Percentiles rank a stretch among this genome's conserved stretches.
Conservation (phyloP, 23 red algal species). For the Porphyridium purpureum region DNA sequence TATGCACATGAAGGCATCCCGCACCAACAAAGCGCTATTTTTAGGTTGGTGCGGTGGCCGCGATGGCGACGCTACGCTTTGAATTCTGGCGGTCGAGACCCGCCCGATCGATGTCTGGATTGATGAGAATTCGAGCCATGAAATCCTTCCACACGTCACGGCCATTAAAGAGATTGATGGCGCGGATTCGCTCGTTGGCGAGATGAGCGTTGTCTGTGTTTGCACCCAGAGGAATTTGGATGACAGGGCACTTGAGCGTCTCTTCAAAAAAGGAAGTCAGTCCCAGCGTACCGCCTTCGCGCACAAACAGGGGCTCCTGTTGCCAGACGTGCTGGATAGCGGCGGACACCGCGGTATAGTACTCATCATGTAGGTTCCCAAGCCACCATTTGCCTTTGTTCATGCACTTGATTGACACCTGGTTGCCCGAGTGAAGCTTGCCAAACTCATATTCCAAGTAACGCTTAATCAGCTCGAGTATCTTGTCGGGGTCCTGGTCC, state of each 20-base stretch:
- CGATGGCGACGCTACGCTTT: too few relatives aligned
- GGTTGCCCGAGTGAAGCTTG: constrained; percentile 59
- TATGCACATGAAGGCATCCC: too few relatives aligned
- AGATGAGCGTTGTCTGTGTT: constrained; percentile 56
- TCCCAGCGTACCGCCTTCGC: constrained; percentile 78
- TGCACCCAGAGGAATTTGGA: constrained; percentile 71
- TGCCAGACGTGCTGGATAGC: constrained; percentile 53
- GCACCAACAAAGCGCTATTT: too few relatives aligned
- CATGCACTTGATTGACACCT: constrained; percentile 21
- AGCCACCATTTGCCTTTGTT: constrained; percentile 78
- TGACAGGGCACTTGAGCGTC: constrained; percentile 22
- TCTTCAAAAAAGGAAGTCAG: constrained; percentile 42
- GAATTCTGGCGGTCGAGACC: too few relatives aligned
- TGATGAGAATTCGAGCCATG: too few relatives aligned
- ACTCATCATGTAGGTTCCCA: constrained; percentile 22
- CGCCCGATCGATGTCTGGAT: too few relatives aligned
- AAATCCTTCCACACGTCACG: constrained; percentile 41
- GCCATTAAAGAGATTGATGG: constrained; percentile 40
- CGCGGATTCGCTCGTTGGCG: constrained; percentile 64
- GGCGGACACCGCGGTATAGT: constrained; percentile 28
- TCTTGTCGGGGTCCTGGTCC: constrained; percentile 63
- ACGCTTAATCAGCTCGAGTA: constrained; percentile 19
- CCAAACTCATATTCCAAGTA: constrained; percentile 46
- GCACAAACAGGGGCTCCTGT: constrained; percentile 37
- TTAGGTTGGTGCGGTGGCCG: too few relatives aligned